Evolutionary conservation across 345 rosid genomes (phyloP), one percentile per base, ranked within the genome.

Genomic region (Triadica sebifera): DNA sequence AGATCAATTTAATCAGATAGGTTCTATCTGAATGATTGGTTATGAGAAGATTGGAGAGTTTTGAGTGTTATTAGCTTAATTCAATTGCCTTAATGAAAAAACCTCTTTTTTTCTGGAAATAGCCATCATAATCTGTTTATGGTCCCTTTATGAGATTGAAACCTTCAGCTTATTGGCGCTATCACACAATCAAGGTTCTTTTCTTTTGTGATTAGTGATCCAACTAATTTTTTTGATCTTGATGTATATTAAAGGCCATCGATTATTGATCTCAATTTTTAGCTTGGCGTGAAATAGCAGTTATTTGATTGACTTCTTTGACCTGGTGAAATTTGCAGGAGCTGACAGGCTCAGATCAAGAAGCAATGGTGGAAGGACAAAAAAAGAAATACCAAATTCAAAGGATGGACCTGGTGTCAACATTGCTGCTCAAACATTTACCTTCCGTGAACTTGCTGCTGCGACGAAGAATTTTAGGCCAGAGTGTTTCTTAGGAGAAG

Each of bases 401-500:
- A 91, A 85, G 75, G 97, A 91, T 77, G 89, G 76, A 8, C 84
- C 89, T 39, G 87, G 81, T 55, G 84, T 46, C 34, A 85, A 85
- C 73, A 94, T 94, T 66, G 89, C 98, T 53, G 97, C 99, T 68
- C 99, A 91, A 63, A 95, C 84, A 47, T 95, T 95, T 82, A 82
- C 90, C 69, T 95, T 93, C 75, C 92, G 93, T 6, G 98, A 93
- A 71, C 97, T 95, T 70, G 97, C 92, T 13, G 91, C 88, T 43
- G 99, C 99, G 8, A 93, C 99, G 51, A 87, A 86, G 81, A 90
- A 95, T 88, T 93, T 95, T 78, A 87, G 88, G 80, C 92, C 90
- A 0, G 99, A 95, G 72, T 90, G 88, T 64, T 95, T 93, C 84
- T 60, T 95, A 72, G 99, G 99, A 8, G 99, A 95, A 91, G 99